Base-by-base conservation (phyloP, 257 asterid species). In the Przewalskia tangutica region DNA sequence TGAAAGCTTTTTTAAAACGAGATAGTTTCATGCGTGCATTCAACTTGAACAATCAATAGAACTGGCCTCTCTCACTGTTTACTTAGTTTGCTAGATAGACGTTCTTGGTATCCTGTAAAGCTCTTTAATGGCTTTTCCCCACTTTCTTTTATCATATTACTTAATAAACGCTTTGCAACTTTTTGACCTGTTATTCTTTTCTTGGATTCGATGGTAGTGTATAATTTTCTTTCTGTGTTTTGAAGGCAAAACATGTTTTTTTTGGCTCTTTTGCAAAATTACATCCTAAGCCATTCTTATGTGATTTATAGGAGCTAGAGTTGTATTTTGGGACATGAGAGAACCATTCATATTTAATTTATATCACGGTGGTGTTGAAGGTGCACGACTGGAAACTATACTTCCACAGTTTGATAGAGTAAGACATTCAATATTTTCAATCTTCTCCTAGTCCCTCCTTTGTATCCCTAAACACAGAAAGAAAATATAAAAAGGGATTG, bases 321-420 rank as follows among this genome's bases (percentile, higher is more conserved):
- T 96, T 89, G 93, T 96, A 82, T 96, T 94, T 88, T 96, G 95
- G 97, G 99, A 96, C 86, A 83, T 96, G 89, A 93, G 98, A 82
- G 97, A 94, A 82, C 85, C 97, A 76, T 94, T 93, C 83, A 84
- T 96, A 27, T 84, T 86, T 79, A 82, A 85, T 86, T 86, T 94
- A 79, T 96, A 94, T 89, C 91, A 86, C 18, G 97, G 95, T 60
- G 87, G 93, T 66, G 95, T 92, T 36, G 98, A 91, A 82, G 90
- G 89, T 63, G 90, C 94, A 79, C 98, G 98, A 87, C 82, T 96
- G 27, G 99, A 96, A 51, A 86, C 88, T 83, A 85, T 92, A 80
- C 90, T 93, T 87, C 93, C 96, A 82, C 88, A 91, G 62, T 94
- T 96, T 81, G 99, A 96, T 76, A 84, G 84, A 12, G 99, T 96